Conservation (phyloP, 805 yeast genomes). For the Metschnikowia colocasiae region DNA sequence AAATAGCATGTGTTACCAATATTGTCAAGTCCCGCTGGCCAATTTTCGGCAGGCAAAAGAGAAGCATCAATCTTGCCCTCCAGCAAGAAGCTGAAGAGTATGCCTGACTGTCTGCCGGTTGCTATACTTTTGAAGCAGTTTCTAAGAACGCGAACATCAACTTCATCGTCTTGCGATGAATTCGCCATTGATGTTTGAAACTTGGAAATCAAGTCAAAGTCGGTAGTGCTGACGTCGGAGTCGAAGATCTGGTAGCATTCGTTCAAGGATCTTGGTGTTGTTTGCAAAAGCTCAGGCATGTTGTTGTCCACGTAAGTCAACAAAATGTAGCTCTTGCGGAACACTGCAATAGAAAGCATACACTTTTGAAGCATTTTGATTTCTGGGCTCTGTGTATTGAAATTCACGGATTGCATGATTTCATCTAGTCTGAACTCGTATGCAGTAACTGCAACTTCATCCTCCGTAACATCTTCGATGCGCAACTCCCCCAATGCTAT, state of each 20-base stretch:
- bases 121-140: slow-evolving; percentile 57
- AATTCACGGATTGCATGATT: slow-evolving; percentile 28
- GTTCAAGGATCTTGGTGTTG: slow-evolving; percentile 12
- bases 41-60: slow-evolving; percentile 55
- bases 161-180: slow-evolving; percentile 21
- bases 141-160: slow-evolving; percentile 56
- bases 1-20: slow-evolving; percentile 90
- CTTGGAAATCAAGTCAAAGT: slow-evolving; percentile 50
- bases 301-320: slow-evolving; percentile 50
- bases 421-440: slow-evolving; percentile 64
- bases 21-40: slow-evolving; percentile 92
- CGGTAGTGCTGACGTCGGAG: slow-evolving; percentile 49
- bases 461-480: slow-evolving; percentile 43
- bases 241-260: slow-evolving; percentile 50
- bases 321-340: slow-evolving; percentile 54
- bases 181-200: slow-evolving; percentile 41
- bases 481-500: slow-evolving; percentile 36
- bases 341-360: slow-evolving; percentile 56
- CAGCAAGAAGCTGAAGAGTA: slow-evolving; percentile 53
- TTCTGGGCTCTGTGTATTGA: slow-evolving; percentile 31
- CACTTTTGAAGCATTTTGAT: slow-evolving; percentile 48
- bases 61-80: slow-evolving; percentile 62
- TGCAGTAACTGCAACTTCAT: slow-evolving; percentile 71
- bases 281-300: slow-evolving; percentile 29
- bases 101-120: slow-evolving; percentile 47